These are phyloP conservation scores for Hippophae tibetana DNA, from an alignment of 306 rosid genomes.

Conservation along the genomic window DNA sequence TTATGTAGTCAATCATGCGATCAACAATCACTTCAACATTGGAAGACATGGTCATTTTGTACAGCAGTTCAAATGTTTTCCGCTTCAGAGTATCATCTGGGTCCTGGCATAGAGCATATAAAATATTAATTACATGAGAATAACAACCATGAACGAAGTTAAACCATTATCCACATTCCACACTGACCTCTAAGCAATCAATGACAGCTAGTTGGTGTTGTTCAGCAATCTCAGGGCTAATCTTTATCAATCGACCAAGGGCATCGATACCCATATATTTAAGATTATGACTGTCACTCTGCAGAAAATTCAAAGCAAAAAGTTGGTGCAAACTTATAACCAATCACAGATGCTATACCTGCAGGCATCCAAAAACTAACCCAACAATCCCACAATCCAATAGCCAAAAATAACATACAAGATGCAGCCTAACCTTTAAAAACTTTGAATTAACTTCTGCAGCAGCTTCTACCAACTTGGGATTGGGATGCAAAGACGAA, in stretches of 20 bases:
- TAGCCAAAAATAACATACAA: neutral
- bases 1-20: slow-evolving; percentile 91
- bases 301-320: slow-evolving; percentile 16
- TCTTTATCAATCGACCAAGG: slow-evolving; percentile 80
- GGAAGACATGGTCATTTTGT: slow-evolving; percentile 93
- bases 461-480: slow-evolving; percentile 73
- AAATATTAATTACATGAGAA: slow-evolving; percentile 14
- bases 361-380: no score
- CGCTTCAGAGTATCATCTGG: slow-evolving; percentile 97
- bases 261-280: slow-evolving; percentile 98
- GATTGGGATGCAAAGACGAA: slow-evolving; percentile 63
- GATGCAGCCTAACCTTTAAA: slow-evolving; percentile 54
- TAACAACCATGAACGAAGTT: slow-evolving; percentile 1
- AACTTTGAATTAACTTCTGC: slow-evolving; percentile 80
- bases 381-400: neutral
- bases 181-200: slow-evolving; percentile 89
- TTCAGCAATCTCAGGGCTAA: slow-evolving; percentile 84
- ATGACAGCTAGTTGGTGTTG: slow-evolving; percentile 96
- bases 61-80: slow-evolving; percentile 78
- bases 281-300: slow-evolving; percentile 97
- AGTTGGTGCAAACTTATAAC: neutral
- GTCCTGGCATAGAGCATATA: slow-evolving; percentile 48
- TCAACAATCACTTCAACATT: slow-evolving; percentile 97
- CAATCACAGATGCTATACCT: neutral
- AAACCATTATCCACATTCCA: neutral